Evolutionary conservation across 768 basidiomycete species (phyloP), one percentile per base, ranked within the genome.

Genomic region (Pleurotus eryngii): DNA sequence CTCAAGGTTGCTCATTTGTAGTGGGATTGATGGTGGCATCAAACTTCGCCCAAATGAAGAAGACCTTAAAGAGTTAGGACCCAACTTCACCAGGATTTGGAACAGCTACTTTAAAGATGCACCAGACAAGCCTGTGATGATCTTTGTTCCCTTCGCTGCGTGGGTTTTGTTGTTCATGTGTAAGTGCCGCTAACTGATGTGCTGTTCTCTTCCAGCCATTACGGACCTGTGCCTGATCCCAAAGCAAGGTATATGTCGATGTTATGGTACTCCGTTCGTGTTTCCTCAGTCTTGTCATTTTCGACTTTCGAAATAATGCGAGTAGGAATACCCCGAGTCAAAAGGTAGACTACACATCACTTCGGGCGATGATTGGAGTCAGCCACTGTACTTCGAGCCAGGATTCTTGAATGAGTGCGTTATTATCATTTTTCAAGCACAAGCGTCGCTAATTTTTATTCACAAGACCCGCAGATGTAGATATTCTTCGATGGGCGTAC

Each of bases 111-210:
- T 81, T 42, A 76, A 68, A 22, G 68, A 72, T 24, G 74, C 72
- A 2, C 78, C 80, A 0, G 86, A 87, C 63, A 86, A 86, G 62
- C 76, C 84, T 8, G 78, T 82, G 3, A 62, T 80, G 58, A 70
- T 76, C 45, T 63, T 83, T 11, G 76, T 75, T 0, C 59, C 73
- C 0, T 59, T 77, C 18, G 67, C 78, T 3, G 74, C 72, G 81
- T 83, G 61, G 48, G 74, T 64, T 4, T 22, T 14, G 11, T 4
- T 20, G 42, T n/a, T 50, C 42, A 15, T 12, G 14, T 4, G 18
- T 43, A 43, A 12, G 15, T 1, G 15, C 42, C 15, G 42, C 4
- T 1, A 43, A 43, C 12, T 43, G 12, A 43, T 12, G 42, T 15
- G 15, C 42, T 43, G 18, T 8, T 30, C 7, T 6, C 27, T 7